phyloP scores from a whole-genome alignment of 371 early-diverging fungal species.

The Mortierella sp. region DNA sequence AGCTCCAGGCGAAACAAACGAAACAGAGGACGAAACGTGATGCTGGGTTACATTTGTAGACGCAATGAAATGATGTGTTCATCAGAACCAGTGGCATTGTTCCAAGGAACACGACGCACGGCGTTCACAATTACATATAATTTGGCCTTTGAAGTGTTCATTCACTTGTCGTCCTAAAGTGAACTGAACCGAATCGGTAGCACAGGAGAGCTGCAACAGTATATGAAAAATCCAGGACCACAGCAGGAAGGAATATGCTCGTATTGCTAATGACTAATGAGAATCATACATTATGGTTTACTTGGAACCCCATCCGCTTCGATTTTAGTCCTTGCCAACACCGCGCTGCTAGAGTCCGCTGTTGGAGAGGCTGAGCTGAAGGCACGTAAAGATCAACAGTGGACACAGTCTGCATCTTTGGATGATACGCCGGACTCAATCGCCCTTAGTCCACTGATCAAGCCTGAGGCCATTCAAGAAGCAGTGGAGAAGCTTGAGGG shows the following conservation, averaged over 20 bases:
- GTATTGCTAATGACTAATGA: neutral
- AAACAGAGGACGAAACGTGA: no score
- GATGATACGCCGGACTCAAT: conserved; percentile 49
- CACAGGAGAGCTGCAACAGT: neutral
- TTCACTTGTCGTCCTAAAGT: conserved; percentile 5
- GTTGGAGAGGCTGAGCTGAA: conserved; percentile 37
- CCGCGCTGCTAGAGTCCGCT: conserved; percentile 50
- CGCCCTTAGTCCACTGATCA: conserved; percentile 30
- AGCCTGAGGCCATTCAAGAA: conserved; percentile 38
- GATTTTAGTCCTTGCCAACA: conserved; percentile 37
- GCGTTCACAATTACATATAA: no score
- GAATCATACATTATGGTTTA: neutral
- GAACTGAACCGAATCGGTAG: neutral
- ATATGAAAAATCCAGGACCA: no score
- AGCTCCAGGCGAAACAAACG: no score
- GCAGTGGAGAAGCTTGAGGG: conserved; percentile 43
- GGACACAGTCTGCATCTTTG: conserved; percentile 25
- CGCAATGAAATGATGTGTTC: no score
- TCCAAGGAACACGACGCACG: no score
- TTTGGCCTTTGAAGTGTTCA: no score
- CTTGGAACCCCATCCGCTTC: neutral
- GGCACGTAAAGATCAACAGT: conserved; percentile 21
- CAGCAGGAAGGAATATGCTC: no score
- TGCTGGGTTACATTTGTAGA: no score
- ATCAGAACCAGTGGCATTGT: no score